Conservation (phyloP, 192 early-diverging fungal species). For the Umbelopsis sp. region DNA sequence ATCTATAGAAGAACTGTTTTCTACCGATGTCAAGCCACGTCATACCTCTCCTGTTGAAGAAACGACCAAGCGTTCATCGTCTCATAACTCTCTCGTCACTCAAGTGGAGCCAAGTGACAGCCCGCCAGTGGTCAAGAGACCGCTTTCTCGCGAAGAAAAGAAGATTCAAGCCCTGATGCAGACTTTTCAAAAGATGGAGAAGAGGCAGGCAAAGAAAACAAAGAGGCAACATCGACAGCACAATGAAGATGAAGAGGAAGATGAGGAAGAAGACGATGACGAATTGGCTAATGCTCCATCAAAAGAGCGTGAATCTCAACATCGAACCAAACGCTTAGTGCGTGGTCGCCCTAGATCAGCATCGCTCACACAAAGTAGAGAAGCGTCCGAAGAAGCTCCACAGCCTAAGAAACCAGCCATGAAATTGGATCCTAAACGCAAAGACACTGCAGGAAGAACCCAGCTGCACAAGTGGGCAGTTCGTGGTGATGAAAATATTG, state of each 20-base stretch:
- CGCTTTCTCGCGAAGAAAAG: conserved; percentile 66
- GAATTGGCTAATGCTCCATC: neutral
- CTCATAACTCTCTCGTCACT: neutral
- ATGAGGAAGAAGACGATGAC: conserved; percentile 22
- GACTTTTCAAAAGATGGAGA: conserved; percentile 63
- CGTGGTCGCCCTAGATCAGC: neutral
- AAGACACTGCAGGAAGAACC: conserved; percentile 65
- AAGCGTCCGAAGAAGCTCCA: conserved; percentile 26
- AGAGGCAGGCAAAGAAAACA: conserved; percentile 44
- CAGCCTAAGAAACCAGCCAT: conserved; percentile 16
- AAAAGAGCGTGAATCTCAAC: neutral
- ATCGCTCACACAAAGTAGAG: conserved; percentile 11
- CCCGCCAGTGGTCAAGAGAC: neutral
- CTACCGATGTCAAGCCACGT: neutral
- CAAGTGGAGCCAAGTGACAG: neutral
- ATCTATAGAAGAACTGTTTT: neutral
- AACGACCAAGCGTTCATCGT: neutral
- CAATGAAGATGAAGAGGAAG: conserved; percentile 39
- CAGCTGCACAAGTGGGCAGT: conserved; percentile 66
- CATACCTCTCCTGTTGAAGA: neutral
- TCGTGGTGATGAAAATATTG: conserved; percentile 57
- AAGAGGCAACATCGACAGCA: conserved; percentile 30
- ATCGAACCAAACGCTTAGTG: neutral
- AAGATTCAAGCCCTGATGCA: conserved; percentile 67
- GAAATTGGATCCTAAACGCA: conserved; percentile 49